Evolutionary conservation across 169 alveolate genomes (phyloP), one percentile per base, ranked within the genome.

Genomic region (Theileria annulata): DNA sequence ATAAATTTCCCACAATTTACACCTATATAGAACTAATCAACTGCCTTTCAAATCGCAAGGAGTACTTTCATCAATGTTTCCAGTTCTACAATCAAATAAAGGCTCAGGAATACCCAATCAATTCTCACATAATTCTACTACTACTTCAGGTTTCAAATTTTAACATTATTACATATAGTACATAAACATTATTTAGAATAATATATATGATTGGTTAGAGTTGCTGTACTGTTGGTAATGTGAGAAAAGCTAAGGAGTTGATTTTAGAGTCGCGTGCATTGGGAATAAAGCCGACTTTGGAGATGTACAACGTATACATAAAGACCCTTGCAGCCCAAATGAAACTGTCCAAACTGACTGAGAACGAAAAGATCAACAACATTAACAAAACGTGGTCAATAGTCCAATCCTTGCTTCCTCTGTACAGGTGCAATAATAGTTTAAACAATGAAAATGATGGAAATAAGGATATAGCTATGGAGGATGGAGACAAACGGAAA

Each of bases 11-110:
- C 15, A 92, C 96, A 0, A 92, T 85, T 74, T 62, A 87, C 71
- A 94, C 96, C 0, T 93, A 91, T 35, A 87, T 80, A n/a, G 94
- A 85, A 25, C 79, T 93, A 63, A 91, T 93, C 23, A 76, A 84
- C 56, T 81, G 92, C 35, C 71, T 84, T 31, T 83, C 92, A 13
- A 77, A 71, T 15, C 79, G 94, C 33, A 33, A 49, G 47, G 94
- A 75, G 66, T 87, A 82, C 75, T 80, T 81, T 35, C 75, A 56
- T 21, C 75, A 88, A 79, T 93, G 94, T 51, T 92, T 94, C 69
- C 90, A 87, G 63, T 85, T 92, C 77, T 88, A 88, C 75, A 73
- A 92, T 25, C 92, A 77, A 47, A 80, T 92, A 79, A 75, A 82
- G 37, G 91, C 95, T 0, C 93, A 86, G 42, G 95, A 92, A 23